Evolutionary conservation across 73 alveolate species (phyloP).

Genomic region (Paramecium pentaurelia): DNA sequence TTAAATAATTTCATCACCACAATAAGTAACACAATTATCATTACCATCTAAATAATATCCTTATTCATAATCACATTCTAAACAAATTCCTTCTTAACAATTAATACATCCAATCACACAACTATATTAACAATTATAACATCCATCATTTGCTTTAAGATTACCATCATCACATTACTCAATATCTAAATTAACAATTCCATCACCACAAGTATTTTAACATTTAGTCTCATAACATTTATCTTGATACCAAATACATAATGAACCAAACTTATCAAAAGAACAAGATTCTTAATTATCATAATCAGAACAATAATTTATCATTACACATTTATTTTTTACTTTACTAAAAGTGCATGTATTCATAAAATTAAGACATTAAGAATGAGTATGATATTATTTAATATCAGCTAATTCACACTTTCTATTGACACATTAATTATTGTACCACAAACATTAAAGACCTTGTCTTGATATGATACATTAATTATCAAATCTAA

Average conservation of each 20-base stretch:
- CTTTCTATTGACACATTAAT: neutral
- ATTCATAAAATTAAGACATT: neutral
- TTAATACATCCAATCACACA: neutral
- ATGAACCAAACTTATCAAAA: neutral
- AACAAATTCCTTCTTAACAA: neutral
- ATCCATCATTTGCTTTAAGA: neutral
- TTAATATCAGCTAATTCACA: neutral
- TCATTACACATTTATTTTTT: neutral
- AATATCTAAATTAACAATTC: neutral
- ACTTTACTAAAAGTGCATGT: neutral
- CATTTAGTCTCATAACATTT: neutral
- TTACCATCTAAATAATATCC: neutral
- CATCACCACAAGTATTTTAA: neutral
- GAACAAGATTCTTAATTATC: neutral
- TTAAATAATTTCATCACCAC: neutral
- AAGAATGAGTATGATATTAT: neutral
- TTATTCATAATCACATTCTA: neutral
- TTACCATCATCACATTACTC: constrained; percentile 13
- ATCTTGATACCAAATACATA: neutral
- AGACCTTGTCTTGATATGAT: neutral
- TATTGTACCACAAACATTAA: neutral
- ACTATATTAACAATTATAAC: neutral
- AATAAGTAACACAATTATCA: neutral
- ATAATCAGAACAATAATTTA: neutral
- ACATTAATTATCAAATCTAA: neutral